These are phyloP conservation scores for Saraca asoca DNA, from an alignment of 331 rosid species.

Conservation along the genomic window DNA sequence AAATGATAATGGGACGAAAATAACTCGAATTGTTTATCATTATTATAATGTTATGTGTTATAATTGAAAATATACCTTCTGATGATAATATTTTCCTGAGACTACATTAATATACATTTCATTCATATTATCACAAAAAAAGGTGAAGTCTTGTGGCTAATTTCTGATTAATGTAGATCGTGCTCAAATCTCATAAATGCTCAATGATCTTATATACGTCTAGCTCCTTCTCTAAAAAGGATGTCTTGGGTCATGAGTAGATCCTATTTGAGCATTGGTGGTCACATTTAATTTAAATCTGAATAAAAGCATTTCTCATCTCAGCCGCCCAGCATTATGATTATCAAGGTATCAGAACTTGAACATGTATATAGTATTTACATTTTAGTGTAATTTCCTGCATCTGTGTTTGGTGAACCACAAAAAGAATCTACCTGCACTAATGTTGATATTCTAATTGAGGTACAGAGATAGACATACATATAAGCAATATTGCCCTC, in stretches of 20 bases:
- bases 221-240: neutral
- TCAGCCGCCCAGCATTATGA: constrained; percentile 8
- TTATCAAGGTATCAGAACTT: constrained; percentile 19
- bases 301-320: neutral
- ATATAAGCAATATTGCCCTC: neutral
- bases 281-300: too few relatives aligned
- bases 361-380: neutral
- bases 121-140: too few relatives aligned
- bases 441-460: too few relatives aligned
- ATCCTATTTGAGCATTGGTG: too few relatives aligned
- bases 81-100: too few relatives aligned
- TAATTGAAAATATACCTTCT: too few relatives aligned
- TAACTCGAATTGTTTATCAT: too few relatives aligned
- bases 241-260: neutral
- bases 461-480: too few relatives aligned
- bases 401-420: neutral
- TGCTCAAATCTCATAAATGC: neutral
- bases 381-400: neutral
- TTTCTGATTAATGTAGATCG: neutral
- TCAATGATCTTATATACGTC: neutral
- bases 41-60: too few relatives aligned
- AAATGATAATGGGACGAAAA: too few relatives aligned
- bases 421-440: constrained; percentile 24
- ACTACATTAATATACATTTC: too few relatives aligned
- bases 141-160: too few relatives aligned